A percentile compares a stretch with the other conserved stretches of the same genome.
Conservation (phyloP, 202 grass and related monocot genomes). For the Miscanthus sacchariflorus region DNA sequence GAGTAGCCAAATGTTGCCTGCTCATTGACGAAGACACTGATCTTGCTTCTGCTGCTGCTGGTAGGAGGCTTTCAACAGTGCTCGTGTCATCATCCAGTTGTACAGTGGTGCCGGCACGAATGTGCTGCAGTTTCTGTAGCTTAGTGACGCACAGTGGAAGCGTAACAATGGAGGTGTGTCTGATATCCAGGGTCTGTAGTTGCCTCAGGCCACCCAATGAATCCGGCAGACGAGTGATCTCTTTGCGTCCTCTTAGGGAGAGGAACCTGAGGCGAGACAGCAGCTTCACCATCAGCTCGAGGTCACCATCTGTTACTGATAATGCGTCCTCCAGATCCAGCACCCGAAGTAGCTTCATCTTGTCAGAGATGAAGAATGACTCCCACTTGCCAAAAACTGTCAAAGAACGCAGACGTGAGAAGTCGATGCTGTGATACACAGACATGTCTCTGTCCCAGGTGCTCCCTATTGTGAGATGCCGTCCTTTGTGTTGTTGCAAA, state of each 20-base stretch:
- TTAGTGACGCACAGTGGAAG: not conserved
- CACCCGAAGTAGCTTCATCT: conserved; percentile 36
- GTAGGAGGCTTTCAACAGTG: not conserved
- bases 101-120: not conserved
- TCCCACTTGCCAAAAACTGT: not conserved
- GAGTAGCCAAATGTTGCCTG: no score
- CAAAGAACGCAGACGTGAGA: not conserved
- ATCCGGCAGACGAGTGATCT: not conserved
- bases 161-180: not conserved
- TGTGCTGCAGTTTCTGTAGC: not conserved
- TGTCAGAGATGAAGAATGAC: conserved; percentile 8
- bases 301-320: not conserved
- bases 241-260: not conserved
- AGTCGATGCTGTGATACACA: not conserved
- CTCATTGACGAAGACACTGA: not conserved
- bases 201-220: not conserved
- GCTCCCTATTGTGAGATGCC: not conserved
- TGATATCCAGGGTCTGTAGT: not conserved
- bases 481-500: not conserved
- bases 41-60: not conserved
- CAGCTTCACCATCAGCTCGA: accelerated
- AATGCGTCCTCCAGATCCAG: conserved; percentile 36
- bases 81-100: not conserved
- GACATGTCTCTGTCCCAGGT: not conserved
- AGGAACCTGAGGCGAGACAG: conserved; percentile 18